Evolutionary conservation across 2,329 filamentous ascomycete genomes (phyloP).

Genomic region (Sarocladiaceae sp.): DNA sequence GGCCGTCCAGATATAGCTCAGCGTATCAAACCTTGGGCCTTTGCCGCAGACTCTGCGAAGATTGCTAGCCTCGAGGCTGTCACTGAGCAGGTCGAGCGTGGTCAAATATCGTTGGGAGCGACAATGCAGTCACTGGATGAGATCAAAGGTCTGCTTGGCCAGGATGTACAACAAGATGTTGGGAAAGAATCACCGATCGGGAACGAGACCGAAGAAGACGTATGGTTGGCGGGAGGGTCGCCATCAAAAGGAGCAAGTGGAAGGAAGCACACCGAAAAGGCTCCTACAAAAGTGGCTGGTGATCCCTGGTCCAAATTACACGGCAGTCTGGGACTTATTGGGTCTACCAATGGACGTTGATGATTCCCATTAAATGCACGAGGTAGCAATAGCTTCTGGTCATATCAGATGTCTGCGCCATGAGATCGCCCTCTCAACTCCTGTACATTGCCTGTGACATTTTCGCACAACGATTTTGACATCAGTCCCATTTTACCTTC

Average conservation of each 20-base stretch:
- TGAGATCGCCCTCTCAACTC: slow-evolving; percentile 16
- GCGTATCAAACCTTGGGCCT: slow-evolving; percentile 53
- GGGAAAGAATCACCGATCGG: neutral
- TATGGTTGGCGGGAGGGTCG: slow-evolving; percentile 31
- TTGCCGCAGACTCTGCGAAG: slow-evolving; percentile 56
- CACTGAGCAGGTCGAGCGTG: slow-evolving; percentile 55
- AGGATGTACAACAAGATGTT: slow-evolving; percentile 13
- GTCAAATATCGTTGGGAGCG: slow-evolving; percentile 50
- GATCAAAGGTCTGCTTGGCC: slow-evolving; percentile 44
- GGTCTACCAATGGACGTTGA: slow-evolving; percentile 25
- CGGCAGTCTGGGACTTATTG: slow-evolving; percentile 50
- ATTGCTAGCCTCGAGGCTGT: slow-evolving; percentile 54
- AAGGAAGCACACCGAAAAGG: slow-evolving; percentile 23
- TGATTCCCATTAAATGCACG: no score
- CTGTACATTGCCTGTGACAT: slow-evolving; percentile 10
- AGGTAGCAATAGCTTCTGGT: neutral
- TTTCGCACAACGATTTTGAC: neutral
- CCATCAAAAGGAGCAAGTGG: slow-evolving; percentile 17
- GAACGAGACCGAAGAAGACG: slow-evolving; percentile 22
- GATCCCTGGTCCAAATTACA: slow-evolving; percentile 50
- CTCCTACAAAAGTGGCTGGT: slow-evolving; percentile 6
- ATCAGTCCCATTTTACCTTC: slow-evolving; percentile 28
- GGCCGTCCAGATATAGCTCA: slow-evolving; percentile 35
- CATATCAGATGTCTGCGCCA: slow-evolving; percentile 1
- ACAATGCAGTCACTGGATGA: slow-evolving; percentile 46